Evolutionary conservation across 129 eudicot genomes (phyloP), one percentile per base, ranked within the genome.

Genomic region (Pittosporum tobira): DNA sequence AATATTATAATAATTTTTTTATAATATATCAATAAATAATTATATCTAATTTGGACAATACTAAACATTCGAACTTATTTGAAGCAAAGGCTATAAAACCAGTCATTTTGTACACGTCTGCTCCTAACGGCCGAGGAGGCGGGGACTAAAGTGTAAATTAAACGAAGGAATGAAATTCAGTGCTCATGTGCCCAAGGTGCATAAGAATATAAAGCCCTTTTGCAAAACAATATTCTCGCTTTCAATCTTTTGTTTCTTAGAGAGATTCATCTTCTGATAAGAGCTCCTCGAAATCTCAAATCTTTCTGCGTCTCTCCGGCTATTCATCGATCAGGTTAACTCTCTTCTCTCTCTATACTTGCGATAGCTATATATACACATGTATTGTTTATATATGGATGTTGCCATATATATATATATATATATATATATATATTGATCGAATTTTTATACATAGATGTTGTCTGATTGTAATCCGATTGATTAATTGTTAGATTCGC

Each of bases 301-400:
- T 28, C 10, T 28, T 13, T 25, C 15, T 14, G 31, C 5, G 12
- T 51, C 57, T 51, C 20, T 51, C 36, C 12, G 36, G 11, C 57
- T 23, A 22, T 51, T 54, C 16, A 54, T 54, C 59, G 16, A 54
- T 28, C 59, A 54, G 59, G 59, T 54, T 29, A 10, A 5, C 0
- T 18, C n/a, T 12, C 37, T 52, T 52, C 1, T 22, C 4, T 26
- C 5, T 27, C 56, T 27, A 1, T 26, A n/a, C n/a, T n/a, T n/a
- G n/a, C n/a, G n/a, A n/a, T n/a, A n/a, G n/a, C n/a, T n/a, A n/a
- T n/a, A n/a, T n/a, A n/a, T n/a, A n/a, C n/a, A n/a, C n/a, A n/a
- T n/a, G n/a, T n/a, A n/a, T n/a, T n/a, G n/a, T n/a, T n/a, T 5
- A 15, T 29, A 8, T 1, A n/a, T 29, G 19, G 0, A 6, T 8